Base-by-base conservation (phyloP, 495 filamentous ascomycete species). In the Aspergillus egyptiacus region DNA sequence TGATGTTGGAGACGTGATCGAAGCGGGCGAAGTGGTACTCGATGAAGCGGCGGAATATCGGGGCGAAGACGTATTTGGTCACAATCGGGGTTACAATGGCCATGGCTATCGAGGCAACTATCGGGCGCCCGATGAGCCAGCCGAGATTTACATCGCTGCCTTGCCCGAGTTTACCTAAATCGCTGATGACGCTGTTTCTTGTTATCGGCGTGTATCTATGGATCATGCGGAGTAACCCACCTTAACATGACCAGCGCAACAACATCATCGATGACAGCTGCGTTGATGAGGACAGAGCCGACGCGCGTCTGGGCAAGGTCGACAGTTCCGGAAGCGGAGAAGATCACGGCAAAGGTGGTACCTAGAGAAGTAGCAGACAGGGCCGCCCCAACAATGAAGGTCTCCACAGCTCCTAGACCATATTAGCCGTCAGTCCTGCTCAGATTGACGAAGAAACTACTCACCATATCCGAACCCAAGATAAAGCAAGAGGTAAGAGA, bases 181-280 rank as follows among this genome's bases (percentile, higher is more conserved):
- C 68, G 2, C 63, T 59, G 14, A 79, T 75, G 18, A 88, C 71
- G 38, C 65, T 68, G 32, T n/a, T n/a, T n/a, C n/a, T n/a, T n/a
- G n/a, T n/a, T n/a, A n/a, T n/a, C n/a, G n/a, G n/a, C n/a, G n/a
- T n/a, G n/a, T n/a, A n/a, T n/a, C n/a, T n/a, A n/a, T n/a, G n/a
- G n/a, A n/a, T n/a, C n/a, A n/a, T 13, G 28, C 28, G 28, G 28
- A 31, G 9, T 13, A 2, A 38, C 37, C 9, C 2, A 65, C 60
- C 84, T 79, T n/a, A 85, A 77, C 71, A 90, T 81, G 6, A 91
- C 77, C 23, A 91, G 68, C 0, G 86, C 86, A n/a, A 85, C 73
- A 0, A 93, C 83, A 67, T 90, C 87, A 61, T 91, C 87, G 57
- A 93, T 78, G 67, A 91, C 83, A 18, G 86, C 87, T 2, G 84